These are phyloP conservation scores for Botrytis hyacinthi DNA, from an alignment of 2,329 filamentous ascomycete species.

Conservation along the genomic window DNA sequence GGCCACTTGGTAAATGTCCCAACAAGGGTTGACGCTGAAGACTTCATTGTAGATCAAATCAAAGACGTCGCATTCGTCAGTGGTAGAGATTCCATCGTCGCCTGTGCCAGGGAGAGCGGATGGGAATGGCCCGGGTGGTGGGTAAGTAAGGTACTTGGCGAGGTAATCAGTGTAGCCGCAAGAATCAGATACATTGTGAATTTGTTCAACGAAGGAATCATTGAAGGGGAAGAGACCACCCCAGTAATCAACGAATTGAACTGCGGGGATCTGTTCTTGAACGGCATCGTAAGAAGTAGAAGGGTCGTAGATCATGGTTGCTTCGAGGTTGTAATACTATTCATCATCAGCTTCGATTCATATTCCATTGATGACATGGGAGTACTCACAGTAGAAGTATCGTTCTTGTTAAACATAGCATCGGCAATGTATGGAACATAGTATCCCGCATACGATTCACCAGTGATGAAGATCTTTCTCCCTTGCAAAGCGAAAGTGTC, in stretches of 20 bases:
- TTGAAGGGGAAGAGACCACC: constrained; percentile 61
- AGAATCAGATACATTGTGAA: constrained; percentile 51
- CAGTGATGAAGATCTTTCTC: constrained; percentile 70
- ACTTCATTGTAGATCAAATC: constrained; percentile 54
- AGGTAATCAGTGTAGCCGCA: constrained; percentile 65
- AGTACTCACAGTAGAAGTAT: constrained; percentile 35
- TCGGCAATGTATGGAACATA: constrained; percentile 72
- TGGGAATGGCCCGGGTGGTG: constrained; percentile 61
- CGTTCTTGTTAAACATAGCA: constrained; percentile 64
- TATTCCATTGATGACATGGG: not conserved
- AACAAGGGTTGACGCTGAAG: constrained; percentile 68
- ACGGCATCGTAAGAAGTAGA: constrained; percentile 53
- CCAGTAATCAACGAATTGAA: constrained; percentile 62
- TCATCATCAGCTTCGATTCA: constrained; percentile 37
- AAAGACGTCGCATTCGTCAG: constrained; percentile 56
- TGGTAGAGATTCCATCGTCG: constrained; percentile 39
- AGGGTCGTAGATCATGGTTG: constrained; percentile 72
- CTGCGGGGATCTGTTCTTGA: constrained; percentile 48
- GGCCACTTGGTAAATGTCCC: constrained; percentile 71
- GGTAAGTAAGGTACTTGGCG: constrained; percentile 63
- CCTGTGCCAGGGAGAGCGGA: constrained; percentile 45
- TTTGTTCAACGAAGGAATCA: constrained; percentile 51
- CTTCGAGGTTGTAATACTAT: constrained; percentile 64
- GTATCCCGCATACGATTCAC: constrained; percentile 67
- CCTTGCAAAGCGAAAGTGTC: constrained; percentile 66